These are phyloP conservation scores for Crithidia fasciculata DNA, from an alignment of 208 protist genomes.

Conservation along the genomic window DNA sequence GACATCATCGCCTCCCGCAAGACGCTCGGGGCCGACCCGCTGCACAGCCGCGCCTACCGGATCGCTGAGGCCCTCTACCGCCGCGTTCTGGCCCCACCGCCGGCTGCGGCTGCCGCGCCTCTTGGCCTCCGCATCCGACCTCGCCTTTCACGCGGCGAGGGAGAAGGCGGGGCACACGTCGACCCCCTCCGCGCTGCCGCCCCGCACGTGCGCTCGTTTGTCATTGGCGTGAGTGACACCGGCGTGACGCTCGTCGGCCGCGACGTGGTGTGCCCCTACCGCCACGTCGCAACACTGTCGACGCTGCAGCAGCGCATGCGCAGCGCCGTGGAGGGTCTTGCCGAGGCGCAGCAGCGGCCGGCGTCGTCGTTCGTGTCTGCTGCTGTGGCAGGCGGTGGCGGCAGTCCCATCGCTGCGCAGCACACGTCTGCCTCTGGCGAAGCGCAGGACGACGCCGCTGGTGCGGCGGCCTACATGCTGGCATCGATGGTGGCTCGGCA, in stretches of 20 bases:
- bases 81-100: constrained; percentile 6
- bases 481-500: constrained; percentile 9
- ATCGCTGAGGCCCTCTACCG: constrained; percentile 59
- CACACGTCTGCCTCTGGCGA: neutral
- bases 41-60: constrained; percentile 59
- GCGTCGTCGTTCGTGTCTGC: neutral
- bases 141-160: too few relatives aligned
- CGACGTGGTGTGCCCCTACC: constrained; percentile 77
- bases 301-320: constrained; percentile 18
- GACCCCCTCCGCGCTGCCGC: constrained; percentile 2
- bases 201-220: constrained; percentile 22
- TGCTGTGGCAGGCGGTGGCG: neutral
- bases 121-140: too few relatives aligned
- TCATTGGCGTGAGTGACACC: constrained; percentile 71
- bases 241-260: constrained; percentile 55
- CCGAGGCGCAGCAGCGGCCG: constrained; percentile 4
- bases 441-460: neutral
- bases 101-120: too few relatives aligned
- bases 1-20: constrained; percentile 87
- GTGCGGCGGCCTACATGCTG: neutral
- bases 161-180: neutral
- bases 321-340: constrained; percentile 15
- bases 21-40: constrained; percentile 50
- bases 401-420: neutral
- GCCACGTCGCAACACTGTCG: constrained; percentile 17